Conservation (phyloP, 2,329 filamentous ascomycete genomes). For the Blastomyces percursus region DNA sequence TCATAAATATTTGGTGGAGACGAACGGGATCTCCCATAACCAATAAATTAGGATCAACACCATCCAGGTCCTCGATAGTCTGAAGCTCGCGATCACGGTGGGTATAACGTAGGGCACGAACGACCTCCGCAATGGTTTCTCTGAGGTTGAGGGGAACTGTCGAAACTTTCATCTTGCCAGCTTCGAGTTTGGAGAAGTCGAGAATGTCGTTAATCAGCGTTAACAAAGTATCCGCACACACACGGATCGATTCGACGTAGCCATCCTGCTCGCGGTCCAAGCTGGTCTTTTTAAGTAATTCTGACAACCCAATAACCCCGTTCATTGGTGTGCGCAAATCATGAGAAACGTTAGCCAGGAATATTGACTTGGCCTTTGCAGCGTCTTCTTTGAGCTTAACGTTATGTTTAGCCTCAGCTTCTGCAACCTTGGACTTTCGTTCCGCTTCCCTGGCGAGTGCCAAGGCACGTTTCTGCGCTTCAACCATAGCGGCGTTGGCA, state of each 20-base stretch:
- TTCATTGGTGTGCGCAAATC: conserved; percentile 91
- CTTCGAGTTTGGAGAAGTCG: conserved; percentile 78
- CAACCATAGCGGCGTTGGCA: conserved; percentile 54
- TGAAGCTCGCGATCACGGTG: conserved; percentile 50
- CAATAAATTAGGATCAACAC: conserved; percentile 46
- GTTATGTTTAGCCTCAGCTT: conserved; percentile 53
- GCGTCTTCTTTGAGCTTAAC: conserved; percentile 58
- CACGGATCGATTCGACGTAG: conserved; percentile 53
- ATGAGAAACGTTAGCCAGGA: conserved; percentile 85
- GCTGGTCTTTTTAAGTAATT: conserved; percentile 48
- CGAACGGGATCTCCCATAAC: conserved; percentile 80
- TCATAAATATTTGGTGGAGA: conserved; percentile 65
- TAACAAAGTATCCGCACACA: conserved; percentile 62
- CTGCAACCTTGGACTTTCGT: conserved; percentile 53
- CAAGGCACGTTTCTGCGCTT: conserved; percentile 53
- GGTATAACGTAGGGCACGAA: conserved; percentile 52
- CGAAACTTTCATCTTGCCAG: conserved; percentile 78
- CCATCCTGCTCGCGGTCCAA: conserved; percentile 49
- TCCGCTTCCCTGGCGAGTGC: conserved; percentile 52
- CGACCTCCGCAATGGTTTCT: conserved; percentile 54
- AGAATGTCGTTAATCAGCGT: conserved; percentile 88
- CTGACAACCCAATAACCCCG: conserved; percentile 71
- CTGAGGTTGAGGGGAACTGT: conserved; percentile 70
- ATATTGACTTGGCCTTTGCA: conserved; percentile 71
- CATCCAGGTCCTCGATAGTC: conserved; percentile 54